Percentiles rank a stretch among this genome's conserved stretches.
Conservation (phyloP, 2,329 filamentous ascomycete species). For the Penicillium sp. region DNA sequence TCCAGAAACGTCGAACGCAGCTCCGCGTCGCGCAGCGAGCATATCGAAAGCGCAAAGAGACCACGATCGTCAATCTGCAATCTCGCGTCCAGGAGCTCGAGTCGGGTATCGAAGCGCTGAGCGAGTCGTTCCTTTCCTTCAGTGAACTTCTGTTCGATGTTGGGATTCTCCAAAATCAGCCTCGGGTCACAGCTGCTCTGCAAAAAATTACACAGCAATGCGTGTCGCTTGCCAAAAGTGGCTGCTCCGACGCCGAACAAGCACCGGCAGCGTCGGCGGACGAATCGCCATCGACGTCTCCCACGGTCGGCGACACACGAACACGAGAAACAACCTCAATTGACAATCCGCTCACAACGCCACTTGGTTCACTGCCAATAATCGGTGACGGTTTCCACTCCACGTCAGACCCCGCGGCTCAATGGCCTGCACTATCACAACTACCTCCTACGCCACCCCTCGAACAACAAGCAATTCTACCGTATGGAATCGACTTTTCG, state of each 20-base stretch:
- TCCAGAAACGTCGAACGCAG: slow-evolving; percentile 33
- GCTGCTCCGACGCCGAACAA: slow-evolving; percentile 22
- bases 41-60: slow-evolving; percentile 33
- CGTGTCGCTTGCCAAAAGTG: slow-evolving; percentile 28
- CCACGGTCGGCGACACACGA: not conserved
- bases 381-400: slow-evolving; percentile 16
- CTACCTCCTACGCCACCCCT: slow-evolving; percentile 22
- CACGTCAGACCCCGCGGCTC: slow-evolving; percentile 12
- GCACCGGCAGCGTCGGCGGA: not conserved
- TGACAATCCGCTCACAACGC: slow-evolving; percentile 5
- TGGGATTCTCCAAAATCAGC: slow-evolving; percentile 21
- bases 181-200: slow-evolving; percentile 26
- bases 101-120: slow-evolving; percentile 30
- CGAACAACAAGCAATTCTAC: slow-evolving; percentile 22
- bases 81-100: slow-evolving; percentile 30
- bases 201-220: slow-evolving; percentile 31
- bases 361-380: slow-evolving; percentile 7
- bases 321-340: slow-evolving; percentile 8
- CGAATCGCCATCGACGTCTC: not conserved
- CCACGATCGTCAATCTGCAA: slow-evolving; percentile 30
- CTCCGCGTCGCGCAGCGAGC: slow-evolving; percentile 33
- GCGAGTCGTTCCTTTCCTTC: slow-evolving; percentile 33
- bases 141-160: slow-evolving; percentile 30
- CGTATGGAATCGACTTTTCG: slow-evolving; percentile 23
- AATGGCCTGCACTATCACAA: slow-evolving; percentile 19